Evolutionary conservation across 495 filamentous ascomycete species (phyloP).

Genomic region (Hyaloscypha bicolor): DNA sequence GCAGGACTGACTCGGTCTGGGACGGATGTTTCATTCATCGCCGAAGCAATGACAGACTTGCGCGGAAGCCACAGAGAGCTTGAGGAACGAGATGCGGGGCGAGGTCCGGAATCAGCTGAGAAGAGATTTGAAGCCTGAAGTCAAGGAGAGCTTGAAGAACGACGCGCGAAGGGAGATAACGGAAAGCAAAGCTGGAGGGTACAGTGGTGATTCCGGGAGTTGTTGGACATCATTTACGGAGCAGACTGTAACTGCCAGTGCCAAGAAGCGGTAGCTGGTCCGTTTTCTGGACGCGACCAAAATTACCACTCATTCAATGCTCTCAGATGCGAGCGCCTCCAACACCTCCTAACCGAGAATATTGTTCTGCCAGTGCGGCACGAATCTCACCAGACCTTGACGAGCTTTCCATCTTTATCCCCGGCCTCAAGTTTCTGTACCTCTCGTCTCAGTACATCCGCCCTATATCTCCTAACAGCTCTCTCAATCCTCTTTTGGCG

Average conservation of each 20-base stretch:
- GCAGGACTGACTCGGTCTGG: background rate
- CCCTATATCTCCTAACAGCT: constrained; percentile 64
- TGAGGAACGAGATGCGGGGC: background rate
- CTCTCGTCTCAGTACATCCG: constrained; percentile 61
- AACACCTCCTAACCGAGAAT: no score
- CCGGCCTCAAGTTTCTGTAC: constrained; percentile 55
- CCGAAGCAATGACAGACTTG: background rate
- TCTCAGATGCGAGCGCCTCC: no score
- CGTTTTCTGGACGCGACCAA: no score
- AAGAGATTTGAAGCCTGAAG: background rate
- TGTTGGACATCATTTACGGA: background rate
- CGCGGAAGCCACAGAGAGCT: background rate
- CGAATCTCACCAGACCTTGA: background rate
- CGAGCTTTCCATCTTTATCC: background rate
- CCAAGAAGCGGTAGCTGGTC: background rate
- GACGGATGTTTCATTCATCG: background rate
- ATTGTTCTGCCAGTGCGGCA: no score
- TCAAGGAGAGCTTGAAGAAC: background rate
- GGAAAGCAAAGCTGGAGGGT: background rate
- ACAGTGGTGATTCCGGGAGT: background rate
- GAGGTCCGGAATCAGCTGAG: background rate
- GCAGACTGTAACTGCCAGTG: background rate
- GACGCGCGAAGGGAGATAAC: background rate
- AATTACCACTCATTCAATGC: no score
- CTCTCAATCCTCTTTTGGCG: constrained; percentile 57